These are phyloP conservation scores for Capsella rubella DNA, from an alignment of 441 rosid genomes.

Conservation along the genomic window DNA sequence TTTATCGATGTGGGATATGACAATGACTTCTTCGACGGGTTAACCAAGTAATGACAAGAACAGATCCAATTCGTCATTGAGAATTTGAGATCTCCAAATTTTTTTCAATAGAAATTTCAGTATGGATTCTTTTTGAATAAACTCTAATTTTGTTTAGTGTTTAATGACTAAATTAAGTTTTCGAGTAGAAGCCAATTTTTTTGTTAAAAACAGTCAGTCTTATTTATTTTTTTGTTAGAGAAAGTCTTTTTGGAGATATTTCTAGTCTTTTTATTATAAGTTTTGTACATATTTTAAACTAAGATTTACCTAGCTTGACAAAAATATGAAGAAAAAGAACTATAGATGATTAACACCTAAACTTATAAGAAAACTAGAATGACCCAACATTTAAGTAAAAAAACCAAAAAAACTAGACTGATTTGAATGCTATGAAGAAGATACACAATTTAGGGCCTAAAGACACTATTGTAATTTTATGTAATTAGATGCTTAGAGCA, in stretches of 20 bases:
- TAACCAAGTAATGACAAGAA: slow-evolving; percentile 53
- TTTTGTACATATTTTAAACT: too few relatives aligned
- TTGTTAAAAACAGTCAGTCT: background rate
- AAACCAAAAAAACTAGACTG: too few relatives aligned
- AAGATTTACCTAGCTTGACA: too few relatives aligned
- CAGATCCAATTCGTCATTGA: background rate
- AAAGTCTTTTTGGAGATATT: background rate
- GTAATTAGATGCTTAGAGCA: too few relatives aligned
- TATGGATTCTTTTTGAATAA: slow-evolving; percentile 10
- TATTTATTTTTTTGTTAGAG: background rate
- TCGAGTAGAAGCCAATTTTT: background rate
- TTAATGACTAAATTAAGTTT: background rate
- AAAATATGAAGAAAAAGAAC: too few relatives aligned
- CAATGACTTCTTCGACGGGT: slow-evolving; percentile 73
- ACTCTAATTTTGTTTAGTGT: background rate
- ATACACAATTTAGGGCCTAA: too few relatives aligned
- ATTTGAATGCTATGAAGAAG: too few relatives aligned
- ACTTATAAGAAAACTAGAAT: too few relatives aligned
- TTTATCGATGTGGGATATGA: slow-evolving; percentile 60
- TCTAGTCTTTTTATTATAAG: background rate
- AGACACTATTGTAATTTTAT: too few relatives aligned
- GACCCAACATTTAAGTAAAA: too few relatives aligned
- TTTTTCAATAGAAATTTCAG: slow-evolving; percentile 12
- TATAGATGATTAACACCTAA: too few relatives aligned
- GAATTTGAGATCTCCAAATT: slow-evolving; percentile 12